phyloP scores from a whole-genome alignment of 495 filamentous ascomycete genomes.

The Podospora anserina region DNA sequence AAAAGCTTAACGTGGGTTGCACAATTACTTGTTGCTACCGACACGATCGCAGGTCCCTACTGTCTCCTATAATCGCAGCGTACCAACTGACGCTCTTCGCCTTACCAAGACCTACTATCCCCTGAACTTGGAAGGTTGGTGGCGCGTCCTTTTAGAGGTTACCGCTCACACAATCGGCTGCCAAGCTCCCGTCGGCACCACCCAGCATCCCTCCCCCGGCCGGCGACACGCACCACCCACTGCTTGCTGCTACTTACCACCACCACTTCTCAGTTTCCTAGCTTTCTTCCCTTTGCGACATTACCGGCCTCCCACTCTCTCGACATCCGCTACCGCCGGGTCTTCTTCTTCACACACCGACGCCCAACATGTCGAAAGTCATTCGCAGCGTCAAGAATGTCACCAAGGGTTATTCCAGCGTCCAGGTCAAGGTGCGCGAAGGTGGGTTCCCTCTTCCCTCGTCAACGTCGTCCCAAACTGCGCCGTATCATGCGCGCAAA shows the following conservation, averaged over 20 bases:
- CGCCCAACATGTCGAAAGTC: slow-evolving; percentile 83
- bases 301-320: slow-evolving; percentile 8
- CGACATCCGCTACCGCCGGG: slow-evolving; percentile 11
- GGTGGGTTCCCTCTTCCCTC: slow-evolving; percentile 55
- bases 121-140: not conserved
- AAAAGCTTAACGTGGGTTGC: not conserved
- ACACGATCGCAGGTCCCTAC: not conserved
- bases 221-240: slow-evolving; percentile 6
- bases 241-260: not conserved
- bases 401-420: slow-evolving; percentile 95
- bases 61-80: not conserved
- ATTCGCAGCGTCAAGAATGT: slow-evolving; percentile 99
- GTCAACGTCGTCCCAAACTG: not conserved
- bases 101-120: not conserved
- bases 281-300: slow-evolving; percentile 15
- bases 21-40: not conserved
- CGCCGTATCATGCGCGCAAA: slow-evolving; percentile 10
- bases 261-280: slow-evolving; percentile 2
- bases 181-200: slow-evolving; percentile 6
- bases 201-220: slow-evolving; percentile 1
- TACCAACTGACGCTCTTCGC: not conserved
- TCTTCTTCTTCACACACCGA: slow-evolving; percentile 4
- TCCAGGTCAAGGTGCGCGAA: slow-evolving; percentile 99
- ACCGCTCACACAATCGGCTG: not conserved
- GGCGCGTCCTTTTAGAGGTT: not conserved